Conservation (phyloP, 306 rosid genomes). For the Corylus avellana region DNA sequence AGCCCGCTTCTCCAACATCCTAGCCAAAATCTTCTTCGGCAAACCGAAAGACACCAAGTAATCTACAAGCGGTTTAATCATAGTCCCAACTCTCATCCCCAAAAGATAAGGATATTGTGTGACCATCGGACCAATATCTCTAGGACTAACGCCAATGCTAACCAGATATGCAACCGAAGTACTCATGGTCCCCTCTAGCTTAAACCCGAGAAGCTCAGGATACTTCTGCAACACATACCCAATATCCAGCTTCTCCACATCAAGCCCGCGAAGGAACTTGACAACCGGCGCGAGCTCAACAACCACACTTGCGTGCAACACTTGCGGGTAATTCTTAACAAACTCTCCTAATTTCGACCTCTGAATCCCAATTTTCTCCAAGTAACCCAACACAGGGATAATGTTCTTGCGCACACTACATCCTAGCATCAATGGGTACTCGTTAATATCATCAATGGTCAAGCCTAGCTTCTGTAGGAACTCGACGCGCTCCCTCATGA, state of each 20-base stretch:
- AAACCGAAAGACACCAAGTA: constrained; percentile 67
- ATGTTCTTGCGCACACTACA: constrained; percentile 86
- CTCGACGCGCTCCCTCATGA: constrained; percentile 87
- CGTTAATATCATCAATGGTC: constrained; percentile 70
- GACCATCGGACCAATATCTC: constrained; percentile 95
- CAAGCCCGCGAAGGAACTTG: constrained; percentile 87
- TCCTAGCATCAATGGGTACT: constrained; percentile 78
- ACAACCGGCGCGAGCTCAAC: constrained; percentile 94
- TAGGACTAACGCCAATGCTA: constrained; percentile 83
- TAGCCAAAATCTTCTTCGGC: constrained; percentile 78
- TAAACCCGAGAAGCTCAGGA: constrained; percentile 91
- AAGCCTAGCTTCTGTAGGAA: constrained; percentile 78
- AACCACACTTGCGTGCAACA: constrained; percentile 86
- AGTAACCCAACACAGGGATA: constrained; percentile 81
- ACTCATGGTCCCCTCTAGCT: constrained; percentile 97
- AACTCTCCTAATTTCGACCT: constrained; percentile 79
- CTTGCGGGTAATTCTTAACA: constrained; percentile 76
- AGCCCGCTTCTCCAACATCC: constrained; percentile 87
- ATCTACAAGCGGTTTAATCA: constrained; percentile 77
- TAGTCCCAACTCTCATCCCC: constrained; percentile 95
- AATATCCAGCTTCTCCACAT: constrained; percentile 79
- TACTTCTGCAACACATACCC: constrained; percentile 86
- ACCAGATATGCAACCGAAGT: constrained; percentile 94
- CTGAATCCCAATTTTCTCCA: constrained; percentile 84
- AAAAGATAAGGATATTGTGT: constrained; percentile 82